Percentiles rank a stretch among this genome's conserved stretches.
phyloP scores from a whole-genome alignment of 768 basidiomycete genomes.

The Suillus lakei region DNA sequence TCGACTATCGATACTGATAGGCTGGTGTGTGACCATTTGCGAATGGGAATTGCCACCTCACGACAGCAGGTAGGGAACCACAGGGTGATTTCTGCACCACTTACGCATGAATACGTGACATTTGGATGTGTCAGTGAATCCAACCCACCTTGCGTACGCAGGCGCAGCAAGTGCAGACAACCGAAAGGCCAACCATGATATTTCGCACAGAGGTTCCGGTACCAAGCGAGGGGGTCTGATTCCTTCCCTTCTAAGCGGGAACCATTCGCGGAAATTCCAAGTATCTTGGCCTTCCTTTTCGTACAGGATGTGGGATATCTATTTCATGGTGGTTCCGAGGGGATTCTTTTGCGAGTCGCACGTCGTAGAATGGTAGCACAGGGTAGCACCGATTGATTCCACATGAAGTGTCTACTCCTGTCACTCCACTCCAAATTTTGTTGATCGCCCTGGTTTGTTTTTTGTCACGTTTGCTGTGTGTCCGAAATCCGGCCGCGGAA shows the following conservation, averaged over 20 bases:
- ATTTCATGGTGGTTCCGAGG: slow-evolving; percentile 1
- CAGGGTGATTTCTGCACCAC: background rate
- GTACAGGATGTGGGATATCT: slow-evolving; percentile 4
- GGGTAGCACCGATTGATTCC: background rate
- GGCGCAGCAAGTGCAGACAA: background rate
- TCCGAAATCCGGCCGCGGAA: background rate
- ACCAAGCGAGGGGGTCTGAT: background rate
- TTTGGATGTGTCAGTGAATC: too few relatives aligned
- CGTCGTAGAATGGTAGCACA: background rate
- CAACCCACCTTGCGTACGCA: background rate
- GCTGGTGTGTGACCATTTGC: background rate
- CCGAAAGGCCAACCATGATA: background rate
- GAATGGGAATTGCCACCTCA: background rate
- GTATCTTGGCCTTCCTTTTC: background rate
- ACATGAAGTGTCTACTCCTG: background rate
- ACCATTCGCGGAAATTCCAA: background rate
- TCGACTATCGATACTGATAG: background rate
- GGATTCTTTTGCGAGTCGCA: background rate
- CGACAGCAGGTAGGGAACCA: background rate
- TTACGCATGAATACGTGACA: background rate
- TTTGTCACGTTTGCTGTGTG: background rate
- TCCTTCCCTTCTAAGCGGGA: background rate
- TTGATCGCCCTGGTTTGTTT: background rate
- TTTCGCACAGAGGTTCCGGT: background rate
- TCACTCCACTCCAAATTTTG: background rate